Evolutionary conservation across 2,329 filamentous ascomycete genomes (phyloP).

Genomic region (Didymella lethalis): DNA sequence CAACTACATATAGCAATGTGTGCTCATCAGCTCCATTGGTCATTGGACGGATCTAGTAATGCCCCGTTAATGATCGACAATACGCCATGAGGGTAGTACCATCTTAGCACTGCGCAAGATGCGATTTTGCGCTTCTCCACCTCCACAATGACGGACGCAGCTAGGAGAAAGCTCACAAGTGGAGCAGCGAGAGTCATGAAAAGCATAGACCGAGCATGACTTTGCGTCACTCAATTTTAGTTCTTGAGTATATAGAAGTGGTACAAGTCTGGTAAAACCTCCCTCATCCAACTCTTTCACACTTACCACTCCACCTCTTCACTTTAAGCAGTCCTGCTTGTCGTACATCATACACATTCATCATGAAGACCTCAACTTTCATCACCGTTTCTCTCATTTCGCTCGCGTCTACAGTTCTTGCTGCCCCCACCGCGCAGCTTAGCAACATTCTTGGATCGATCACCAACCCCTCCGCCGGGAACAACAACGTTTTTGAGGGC

Average conservation of each 20-base stretch:
- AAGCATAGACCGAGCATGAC: neutral
- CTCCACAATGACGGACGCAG: slow-evolving; percentile 9
- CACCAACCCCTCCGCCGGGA: slow-evolving; percentile 16
- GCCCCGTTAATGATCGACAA: slow-evolving; percentile 3
- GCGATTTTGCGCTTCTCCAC: neutral
- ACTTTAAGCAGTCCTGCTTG: too few relatives aligned
- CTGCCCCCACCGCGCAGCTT: slow-evolving; percentile 27
- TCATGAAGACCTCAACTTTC: slow-evolving; percentile 20
- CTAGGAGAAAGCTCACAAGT: neutral
- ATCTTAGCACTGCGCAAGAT: slow-evolving; percentile 1
- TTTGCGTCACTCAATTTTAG: neutral
- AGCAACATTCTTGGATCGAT: slow-evolving; percentile 21
- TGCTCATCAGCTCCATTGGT: neutral
- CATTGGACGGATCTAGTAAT: neutral
- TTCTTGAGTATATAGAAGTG: slow-evolving; percentile 4
- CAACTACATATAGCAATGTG: neutral
- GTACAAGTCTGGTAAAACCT: neutral
- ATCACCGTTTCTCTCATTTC: slow-evolving; percentile 25
- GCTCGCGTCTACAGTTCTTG: slow-evolving; percentile 27
- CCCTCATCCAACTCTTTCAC: neutral
- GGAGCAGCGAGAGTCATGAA: neutral
- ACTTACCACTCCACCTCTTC: neutral
- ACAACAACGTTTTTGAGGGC: slow-evolving; percentile 11
- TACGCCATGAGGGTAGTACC: slow-evolving; percentile 4
- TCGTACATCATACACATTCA: neutral